phyloP scores from a whole-genome alignment of 129 eudicot genomes.

The Lactuca saligna region DNA sequence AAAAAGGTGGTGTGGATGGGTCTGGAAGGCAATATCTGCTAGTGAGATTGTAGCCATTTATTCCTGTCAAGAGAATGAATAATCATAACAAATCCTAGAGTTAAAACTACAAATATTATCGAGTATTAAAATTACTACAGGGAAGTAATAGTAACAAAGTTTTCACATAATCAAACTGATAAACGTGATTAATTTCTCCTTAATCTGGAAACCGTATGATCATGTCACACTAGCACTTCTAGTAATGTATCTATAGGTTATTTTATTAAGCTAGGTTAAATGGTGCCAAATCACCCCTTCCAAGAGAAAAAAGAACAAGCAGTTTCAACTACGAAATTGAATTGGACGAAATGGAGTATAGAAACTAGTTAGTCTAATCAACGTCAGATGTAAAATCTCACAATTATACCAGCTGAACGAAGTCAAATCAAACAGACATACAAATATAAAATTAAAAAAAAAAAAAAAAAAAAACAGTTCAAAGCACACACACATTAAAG shows the following conservation, averaged over 20 bases:
- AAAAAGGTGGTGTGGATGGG: conserved; percentile 20
- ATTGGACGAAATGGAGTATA: neutral
- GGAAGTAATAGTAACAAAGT: neutral
- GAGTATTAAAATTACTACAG: neutral
- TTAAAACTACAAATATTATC: neutral
- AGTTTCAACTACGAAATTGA: neutral
- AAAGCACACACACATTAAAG: neutral
- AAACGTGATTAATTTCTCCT: neutral
- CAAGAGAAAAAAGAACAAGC: neutral
- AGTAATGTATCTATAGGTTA: neutral
- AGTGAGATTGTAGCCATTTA: conserved; percentile 39
- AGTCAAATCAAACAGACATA: conserved; percentile 7
- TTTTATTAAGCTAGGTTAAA: neutral
- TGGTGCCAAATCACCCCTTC: neutral
- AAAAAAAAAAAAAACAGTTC: conserved; percentile 4
- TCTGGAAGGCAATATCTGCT: conserved; percentile 32
- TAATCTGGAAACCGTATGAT: neutral
- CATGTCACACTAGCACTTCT: conserved; percentile 3
- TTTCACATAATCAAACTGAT: conserved; percentile 3
- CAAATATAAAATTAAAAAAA: too few relatives aligned
- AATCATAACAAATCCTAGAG: conserved; percentile 2
- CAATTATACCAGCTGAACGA: neutral
- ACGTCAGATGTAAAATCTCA: neutral
- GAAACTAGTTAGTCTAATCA: neutral
- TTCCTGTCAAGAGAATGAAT: conserved; percentile 36